Evolutionary conservation across 2,329 filamentous ascomycete species (phyloP).

Genomic region (Fusarium brachygibbosum): DNA sequence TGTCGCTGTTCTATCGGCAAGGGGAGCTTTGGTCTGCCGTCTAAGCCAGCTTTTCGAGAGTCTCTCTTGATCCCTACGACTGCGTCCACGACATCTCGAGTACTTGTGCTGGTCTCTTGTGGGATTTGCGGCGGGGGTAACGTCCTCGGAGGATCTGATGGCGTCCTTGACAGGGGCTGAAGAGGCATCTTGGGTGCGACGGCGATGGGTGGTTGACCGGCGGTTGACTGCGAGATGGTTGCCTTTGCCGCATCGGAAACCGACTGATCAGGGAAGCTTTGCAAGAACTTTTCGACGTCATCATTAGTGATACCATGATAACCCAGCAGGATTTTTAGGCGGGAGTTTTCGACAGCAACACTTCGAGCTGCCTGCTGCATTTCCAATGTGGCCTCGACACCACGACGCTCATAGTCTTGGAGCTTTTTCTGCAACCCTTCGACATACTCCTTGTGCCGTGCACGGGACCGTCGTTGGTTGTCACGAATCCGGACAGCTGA

Average conservation of each 20-base stretch:
- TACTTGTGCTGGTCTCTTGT: conserved; percentile 41
- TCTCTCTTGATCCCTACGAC: conserved; percentile 48
- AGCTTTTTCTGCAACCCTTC: conserved; percentile 62
- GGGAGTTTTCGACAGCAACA: conserved; percentile 63
- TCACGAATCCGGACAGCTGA: conserved; percentile 60
- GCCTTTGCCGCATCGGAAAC: conserved; percentile 49
- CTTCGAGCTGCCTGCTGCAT: conserved; percentile 67
- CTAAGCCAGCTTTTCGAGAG: conserved; percentile 23
- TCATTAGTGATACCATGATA: conserved; percentile 56
- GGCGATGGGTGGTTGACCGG: conserved; percentile 19
- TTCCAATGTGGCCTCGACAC: conserved; percentile 63
- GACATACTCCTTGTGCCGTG: conserved; percentile 64
- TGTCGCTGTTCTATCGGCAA: conserved; percentile 41
- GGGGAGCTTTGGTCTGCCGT: conserved; percentile 16
- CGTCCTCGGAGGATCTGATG: conserved; percentile 32
- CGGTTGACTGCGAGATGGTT: conserved; percentile 38
- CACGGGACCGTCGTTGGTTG: conserved; percentile 67
- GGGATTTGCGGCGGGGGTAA: conserved; percentile 25
- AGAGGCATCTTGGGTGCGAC: conserved; percentile 39
- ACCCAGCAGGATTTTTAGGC: conserved; percentile 59
- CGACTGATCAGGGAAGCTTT: conserved; percentile 53
- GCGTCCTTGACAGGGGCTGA: conserved; percentile 42
- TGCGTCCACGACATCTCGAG: conserved; percentile 48
- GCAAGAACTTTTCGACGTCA: conserved; percentile 59
- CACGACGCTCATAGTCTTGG: conserved; percentile 62